Percentiles rank a stretch among this genome's conserved stretches.
These are phyloP conservation scores for Exophiala sp. DNA, from an alignment of 2,329 filamentous ascomycete genomes.

Conservation along the genomic window DNA sequence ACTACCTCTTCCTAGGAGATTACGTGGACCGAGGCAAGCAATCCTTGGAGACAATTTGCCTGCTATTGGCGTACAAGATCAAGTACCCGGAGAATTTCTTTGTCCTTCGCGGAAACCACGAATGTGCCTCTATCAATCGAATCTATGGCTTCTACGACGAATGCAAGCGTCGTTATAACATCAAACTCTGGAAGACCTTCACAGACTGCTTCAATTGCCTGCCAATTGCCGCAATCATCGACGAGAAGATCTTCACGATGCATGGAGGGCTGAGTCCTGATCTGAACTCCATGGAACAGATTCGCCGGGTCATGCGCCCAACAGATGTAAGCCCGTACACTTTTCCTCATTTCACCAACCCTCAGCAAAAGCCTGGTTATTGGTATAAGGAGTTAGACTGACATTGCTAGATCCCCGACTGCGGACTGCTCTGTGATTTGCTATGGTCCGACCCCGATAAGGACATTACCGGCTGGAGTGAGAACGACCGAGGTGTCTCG, in stretches of 20 bases:
- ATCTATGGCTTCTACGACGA: conserved; percentile 99
- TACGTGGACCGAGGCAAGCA: conserved; percentile 99
- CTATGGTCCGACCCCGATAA: conserved; percentile 99
- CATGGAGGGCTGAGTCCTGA: conserved; percentile 95
- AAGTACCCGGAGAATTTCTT: conserved; percentile 99
- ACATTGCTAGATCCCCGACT: conserved; percentile 80
- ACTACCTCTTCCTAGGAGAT: conserved; percentile 98
- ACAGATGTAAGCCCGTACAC: conserved; percentile 74
- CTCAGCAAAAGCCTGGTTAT: not conserved
- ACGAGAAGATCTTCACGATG: conserved; percentile 99
- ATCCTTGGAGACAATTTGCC: conserved; percentile 95
- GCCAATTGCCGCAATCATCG: conserved; percentile 96
- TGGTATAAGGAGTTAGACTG: not conserved
- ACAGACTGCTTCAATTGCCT: conserved; percentile 99
- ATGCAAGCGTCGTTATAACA: conserved; percentile 98
- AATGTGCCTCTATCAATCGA: conserved; percentile 97
- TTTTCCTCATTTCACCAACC: not conserved
- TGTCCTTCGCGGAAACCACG: conserved; percentile 95
- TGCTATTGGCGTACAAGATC: conserved; percentile 97
- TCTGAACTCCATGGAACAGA: conserved; percentile 99
- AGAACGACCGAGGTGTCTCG: conserved; percentile 96
- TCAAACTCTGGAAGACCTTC: conserved; percentile 99
- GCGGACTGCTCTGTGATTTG: conserved; percentile 92
- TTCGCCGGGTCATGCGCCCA: conserved; percentile 95
- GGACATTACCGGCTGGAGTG: conserved; percentile 98